Conservation (phyloP, 208 protist species). For the Acanthamoeba royreba region DNA sequence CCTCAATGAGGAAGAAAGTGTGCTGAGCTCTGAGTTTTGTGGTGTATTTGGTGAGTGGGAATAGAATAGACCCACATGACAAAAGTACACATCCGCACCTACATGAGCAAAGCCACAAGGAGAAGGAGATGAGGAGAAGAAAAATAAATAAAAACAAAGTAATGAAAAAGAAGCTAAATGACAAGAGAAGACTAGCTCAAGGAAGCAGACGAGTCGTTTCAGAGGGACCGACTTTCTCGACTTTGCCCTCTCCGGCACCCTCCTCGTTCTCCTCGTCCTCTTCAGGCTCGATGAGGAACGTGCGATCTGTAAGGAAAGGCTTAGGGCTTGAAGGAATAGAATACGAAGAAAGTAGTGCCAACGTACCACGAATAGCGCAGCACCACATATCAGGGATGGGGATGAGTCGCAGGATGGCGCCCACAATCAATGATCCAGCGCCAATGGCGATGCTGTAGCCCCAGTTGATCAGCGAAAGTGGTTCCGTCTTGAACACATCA, state of each 20-base stretch:
- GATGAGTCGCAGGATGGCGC: constrained; percentile 17
- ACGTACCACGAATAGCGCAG: not conserved
- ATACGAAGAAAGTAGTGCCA: not conserved
- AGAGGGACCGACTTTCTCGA: not conserved
- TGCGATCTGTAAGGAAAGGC: not conserved
- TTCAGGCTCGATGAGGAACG: not conserved
- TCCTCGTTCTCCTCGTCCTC: not conserved
- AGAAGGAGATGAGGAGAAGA: not conserved
- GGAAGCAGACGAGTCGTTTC: constrained; percentile 10
- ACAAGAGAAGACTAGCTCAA: not conserved
- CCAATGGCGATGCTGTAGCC: constrained; percentile 10
- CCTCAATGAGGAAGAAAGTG: no score
- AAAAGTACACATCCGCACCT: no score
- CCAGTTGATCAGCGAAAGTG: not conserved
- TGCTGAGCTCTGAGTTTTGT: no score
- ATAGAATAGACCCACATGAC: no score
- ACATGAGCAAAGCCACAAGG: no score
- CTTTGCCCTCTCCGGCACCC: not conserved
- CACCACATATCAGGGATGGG: constrained; percentile 35
- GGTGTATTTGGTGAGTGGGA: no score
- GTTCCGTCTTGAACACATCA: constrained; percentile 84
- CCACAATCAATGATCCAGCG: not conserved
- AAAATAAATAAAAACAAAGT: not conserved
- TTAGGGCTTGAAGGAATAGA: not conserved
- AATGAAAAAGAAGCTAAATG: no score